Conservation (phyloP, 2,329 filamentous ascomycete species). For the Rhinocladiella similis region DNA sequence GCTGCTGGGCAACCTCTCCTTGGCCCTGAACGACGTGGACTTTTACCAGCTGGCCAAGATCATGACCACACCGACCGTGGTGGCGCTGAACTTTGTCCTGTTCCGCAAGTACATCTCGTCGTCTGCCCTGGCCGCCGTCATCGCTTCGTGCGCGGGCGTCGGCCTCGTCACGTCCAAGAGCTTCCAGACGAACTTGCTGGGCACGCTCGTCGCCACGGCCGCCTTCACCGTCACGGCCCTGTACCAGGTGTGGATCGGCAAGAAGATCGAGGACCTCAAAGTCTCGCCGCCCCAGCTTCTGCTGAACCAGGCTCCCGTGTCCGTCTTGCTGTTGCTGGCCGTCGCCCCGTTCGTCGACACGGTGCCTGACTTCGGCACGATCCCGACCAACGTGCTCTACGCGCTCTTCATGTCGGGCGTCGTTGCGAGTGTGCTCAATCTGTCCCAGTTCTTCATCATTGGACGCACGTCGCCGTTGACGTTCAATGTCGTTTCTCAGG, state of each 20-base stretch:
- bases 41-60: slow-evolving; percentile 21
- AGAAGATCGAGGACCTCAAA: slow-evolving; percentile 15
- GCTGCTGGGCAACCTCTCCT: slow-evolving; percentile 13
- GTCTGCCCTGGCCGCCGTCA: neutral
- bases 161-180: slow-evolving; percentile 45
- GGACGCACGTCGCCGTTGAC: slow-evolving; percentile 7
- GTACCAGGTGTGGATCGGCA: slow-evolving; percentile 19
- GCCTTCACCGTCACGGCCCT: slow-evolving; percentile 13
- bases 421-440: slow-evolving; percentile 9
- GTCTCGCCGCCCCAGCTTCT: slow-evolving; percentile 8
- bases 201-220: slow-evolving; percentile 7
- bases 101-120: slow-evolving; percentile 36
- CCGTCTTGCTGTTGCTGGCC: neutral
- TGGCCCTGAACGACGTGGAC: slow-evolving; percentile 7
- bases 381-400: neutral
- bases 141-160: slow-evolving; percentile 56
- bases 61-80: slow-evolving; percentile 17
- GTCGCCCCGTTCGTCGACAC: slow-evolving; percentile 8
- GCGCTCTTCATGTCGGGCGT: slow-evolving; percentile 7
- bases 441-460: slow-evolving; percentile 17
- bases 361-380: neutral
- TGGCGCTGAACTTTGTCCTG: slow-evolving; percentile 10
- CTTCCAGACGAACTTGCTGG: slow-evolving; percentile 1
- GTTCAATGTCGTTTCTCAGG: slow-evolving; percentile 16
- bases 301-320: slow-evolving; percentile 13